Evolutionary conservation across 2,329 filamentous ascomycete species (phyloP), one percentile per base, ranked within the genome.

Genomic region (Davidsoniella eucalypti): DNA sequence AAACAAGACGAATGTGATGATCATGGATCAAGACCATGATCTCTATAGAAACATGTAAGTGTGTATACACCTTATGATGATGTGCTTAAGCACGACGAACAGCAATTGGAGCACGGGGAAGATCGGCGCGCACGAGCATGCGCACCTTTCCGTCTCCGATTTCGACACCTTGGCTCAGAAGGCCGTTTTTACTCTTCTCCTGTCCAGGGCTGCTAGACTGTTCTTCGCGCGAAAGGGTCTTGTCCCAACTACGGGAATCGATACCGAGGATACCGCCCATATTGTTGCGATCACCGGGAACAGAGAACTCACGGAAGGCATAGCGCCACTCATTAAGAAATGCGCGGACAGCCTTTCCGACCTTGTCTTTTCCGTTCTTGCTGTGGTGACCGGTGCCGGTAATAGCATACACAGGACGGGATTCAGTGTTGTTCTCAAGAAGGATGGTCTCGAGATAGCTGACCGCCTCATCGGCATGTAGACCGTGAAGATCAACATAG

Each of bases 361-460:
- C 86, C 67, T 98, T 98, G 66, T 98, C 92, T 64, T 96, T 96
- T 59, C 92, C 90, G 61, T 95, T 95, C 70, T 96, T 96, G 63
- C 86, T 94, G 66, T 98, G 92, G 61, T 96, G 88, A 3, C 90
- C 92, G 1, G 90, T 96, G 42, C 92, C 92, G 1, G 88, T 95
- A 62, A 98, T 96, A 57, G 88, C 88, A 62, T 96, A 98, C 40
- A 98, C 76, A 2, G 90, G 84, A 18, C 80, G 75, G 36, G 73
- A 73, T 57, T 84, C 79, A 56, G 78, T 73, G 56, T 73, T 75
- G 60, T 95, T 92, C 60, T 93, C 86, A 54, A 88, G 71, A 18
- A 98, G 78, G 38, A 93, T 84, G 55, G 82, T 82, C 64, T 92
- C 87, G 3, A 98, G 75, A 59, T 96, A 96, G 56, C 92, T 85